These are phyloP conservation scores for Phytopythium helicoides DNA, from an alignment of 352 stramenopile species.

Conservation along the genomic window DNA sequence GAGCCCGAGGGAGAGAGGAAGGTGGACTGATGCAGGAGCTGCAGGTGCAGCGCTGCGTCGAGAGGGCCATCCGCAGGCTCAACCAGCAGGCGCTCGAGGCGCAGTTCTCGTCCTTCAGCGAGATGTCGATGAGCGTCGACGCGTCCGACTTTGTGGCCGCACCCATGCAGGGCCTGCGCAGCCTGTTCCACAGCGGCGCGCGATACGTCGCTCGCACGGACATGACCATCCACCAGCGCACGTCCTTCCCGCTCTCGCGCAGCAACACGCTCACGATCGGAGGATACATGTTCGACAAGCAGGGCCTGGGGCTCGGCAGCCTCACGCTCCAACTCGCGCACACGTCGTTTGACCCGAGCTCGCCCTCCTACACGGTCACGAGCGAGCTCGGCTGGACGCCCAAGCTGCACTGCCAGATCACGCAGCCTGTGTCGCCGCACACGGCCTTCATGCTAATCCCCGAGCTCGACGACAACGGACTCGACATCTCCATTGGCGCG, in stretches of 20 bases:
- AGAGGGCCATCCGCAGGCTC: constrained; percentile 52
- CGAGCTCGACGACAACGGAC: constrained; percentile 63
- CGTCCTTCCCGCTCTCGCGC: constrained; percentile 56
- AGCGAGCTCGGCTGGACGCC: constrained; percentile 77
- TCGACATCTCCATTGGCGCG: constrained; percentile 69
- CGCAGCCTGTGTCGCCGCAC: constrained; percentile 63
- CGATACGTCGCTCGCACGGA: constrained; percentile 61
- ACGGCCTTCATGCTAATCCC: constrained; percentile 77
- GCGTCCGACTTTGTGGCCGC: constrained; percentile 66
- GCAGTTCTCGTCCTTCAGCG: constrained; percentile 77
- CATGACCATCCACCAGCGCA: constrained; percentile 82
- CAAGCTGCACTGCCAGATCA: constrained; percentile 73
- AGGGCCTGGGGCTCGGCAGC: constrained; percentile 63
- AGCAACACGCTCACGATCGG: constrained; percentile 62
- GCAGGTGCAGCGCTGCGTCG: constrained; percentile 53
- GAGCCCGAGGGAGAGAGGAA: too few relatives aligned
- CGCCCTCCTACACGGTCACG: constrained; percentile 55
- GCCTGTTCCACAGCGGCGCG: constrained; percentile 41
- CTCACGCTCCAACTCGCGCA: constrained; percentile 68
- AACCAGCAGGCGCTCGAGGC: constrained; percentile 72
- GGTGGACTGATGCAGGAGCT: too few relatives aligned
- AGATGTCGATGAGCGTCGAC: constrained; percentile 81
- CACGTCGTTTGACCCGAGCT: constrained; percentile 58
- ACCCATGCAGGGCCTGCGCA: constrained; percentile 55
- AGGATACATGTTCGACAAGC: constrained; percentile 84